Evolutionary conservation across 495 filamentous ascomycete species (phyloP).

Genomic region (Peziza echinospora): DNA sequence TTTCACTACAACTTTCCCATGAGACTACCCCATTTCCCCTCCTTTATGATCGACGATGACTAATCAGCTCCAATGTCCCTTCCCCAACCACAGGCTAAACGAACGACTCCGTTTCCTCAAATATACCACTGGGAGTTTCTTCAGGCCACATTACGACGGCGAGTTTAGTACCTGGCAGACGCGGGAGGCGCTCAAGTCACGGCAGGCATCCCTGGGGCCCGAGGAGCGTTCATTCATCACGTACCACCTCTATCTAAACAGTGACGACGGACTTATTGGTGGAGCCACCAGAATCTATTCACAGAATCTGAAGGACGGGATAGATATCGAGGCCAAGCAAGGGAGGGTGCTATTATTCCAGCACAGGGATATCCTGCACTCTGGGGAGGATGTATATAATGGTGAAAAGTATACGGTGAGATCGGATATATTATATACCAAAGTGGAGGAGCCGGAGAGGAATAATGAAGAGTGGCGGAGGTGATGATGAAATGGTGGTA

Average conservation of each 20-base stretch:
- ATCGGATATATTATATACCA: slow-evolving; percentile 38
- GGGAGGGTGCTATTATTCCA: slow-evolving; percentile 41
- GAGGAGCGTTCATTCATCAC: slow-evolving; percentile 35
- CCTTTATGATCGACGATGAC: too few species aligned
- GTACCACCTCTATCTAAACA: slow-evolving; percentile 45
- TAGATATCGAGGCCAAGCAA: slow-evolving; percentile 33
- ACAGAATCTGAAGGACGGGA: slow-evolving; percentile 4
- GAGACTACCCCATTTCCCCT: too few species aligned
- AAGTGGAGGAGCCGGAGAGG: too few species aligned
- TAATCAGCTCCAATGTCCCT: too few species aligned
- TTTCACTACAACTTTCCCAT: too few species aligned
- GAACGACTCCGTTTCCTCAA: slow-evolving; percentile 43
- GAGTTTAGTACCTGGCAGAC: slow-evolving; percentile 33
- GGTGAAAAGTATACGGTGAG: slow-evolving; percentile 39
- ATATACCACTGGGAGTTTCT: slow-evolving; percentile 35
- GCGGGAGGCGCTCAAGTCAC: too few species aligned
- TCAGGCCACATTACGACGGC: background rate
- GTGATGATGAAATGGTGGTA: too few species aligned
- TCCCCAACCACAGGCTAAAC: too few species aligned
- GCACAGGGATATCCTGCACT: slow-evolving; percentile 33
- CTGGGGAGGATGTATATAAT: slow-evolving; percentile 33
- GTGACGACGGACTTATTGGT: slow-evolving; percentile 25
- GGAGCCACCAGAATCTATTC: slow-evolving; percentile 37
- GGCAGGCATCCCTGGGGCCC: slow-evolving; percentile 27
- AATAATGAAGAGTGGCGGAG: too few species aligned